phyloP scores from a whole-genome alignment of 306 rosid species.

The Cucurbita argyrosperma region DNA sequence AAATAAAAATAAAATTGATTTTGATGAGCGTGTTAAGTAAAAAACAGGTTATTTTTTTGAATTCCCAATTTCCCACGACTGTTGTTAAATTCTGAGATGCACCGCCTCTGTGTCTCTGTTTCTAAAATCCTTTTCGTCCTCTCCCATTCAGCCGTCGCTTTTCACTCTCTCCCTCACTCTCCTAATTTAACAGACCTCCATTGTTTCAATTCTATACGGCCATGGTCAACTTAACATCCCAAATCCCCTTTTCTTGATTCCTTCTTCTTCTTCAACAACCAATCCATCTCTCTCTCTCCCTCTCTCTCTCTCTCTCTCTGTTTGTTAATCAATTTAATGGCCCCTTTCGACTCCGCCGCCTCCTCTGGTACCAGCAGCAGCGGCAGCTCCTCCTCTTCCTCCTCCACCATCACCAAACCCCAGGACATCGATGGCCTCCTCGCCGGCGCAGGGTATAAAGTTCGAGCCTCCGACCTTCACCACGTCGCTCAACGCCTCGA shows the following conservation, averaged over 20 bases:
- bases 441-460: constrained; percentile 62
- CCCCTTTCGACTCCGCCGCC: constrained; percentile 20
- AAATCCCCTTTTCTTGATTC: background rate
- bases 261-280: background rate
- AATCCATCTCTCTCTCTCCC: background rate
- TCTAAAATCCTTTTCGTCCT: background rate
- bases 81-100: background rate
- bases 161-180: constrained; percentile 1
- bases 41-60: too few species aligned
- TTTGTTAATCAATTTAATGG: constrained; percentile 14
- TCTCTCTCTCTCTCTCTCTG: background rate
- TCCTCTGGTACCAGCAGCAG: constrained; percentile 17
- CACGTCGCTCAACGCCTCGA: constrained; percentile 64
- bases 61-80: background rate
- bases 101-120: background rate
- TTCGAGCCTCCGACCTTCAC: constrained; percentile 53
- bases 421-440: constrained; percentile 46
- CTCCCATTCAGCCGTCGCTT: constrained; percentile 1
- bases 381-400: constrained; percentile 20
- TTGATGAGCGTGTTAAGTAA: too few species aligned
- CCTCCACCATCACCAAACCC: constrained; percentile 21
- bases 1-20: too few species aligned
- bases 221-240: background rate
- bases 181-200: background rate
- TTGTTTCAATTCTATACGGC: background rate